Base-by-base conservation (phyloP, 345 rosid species). In the Eucalyptus leucophloia region DNA sequence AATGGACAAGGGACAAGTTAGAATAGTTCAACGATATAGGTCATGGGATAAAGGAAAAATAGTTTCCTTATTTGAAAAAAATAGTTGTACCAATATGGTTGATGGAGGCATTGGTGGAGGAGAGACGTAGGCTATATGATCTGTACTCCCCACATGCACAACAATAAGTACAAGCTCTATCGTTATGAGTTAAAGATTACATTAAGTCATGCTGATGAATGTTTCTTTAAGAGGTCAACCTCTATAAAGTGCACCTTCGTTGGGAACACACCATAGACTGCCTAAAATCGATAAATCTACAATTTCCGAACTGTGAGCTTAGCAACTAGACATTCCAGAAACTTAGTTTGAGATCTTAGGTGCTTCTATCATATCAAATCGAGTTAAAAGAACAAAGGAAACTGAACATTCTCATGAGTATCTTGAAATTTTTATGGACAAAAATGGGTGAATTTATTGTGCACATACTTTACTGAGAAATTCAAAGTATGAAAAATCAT, bases 331-430 rank as follows among this genome's bases (percentile, higher is more conserved):
- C 80, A 67, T n/a, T 67, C 23, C 42, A 1, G 7, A 32, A 67
- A 67, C 80, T 32, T 8, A 16, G 42, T 16, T 32, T 1, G 23
- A 8, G 23, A 67, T 67, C 80, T 67, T 67, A 32, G 23, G 42
- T 17, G 10, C 42, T 32, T 32, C 80, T 8, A 37, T 67, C 23
- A 32, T 67, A 32, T 67, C 80, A 67, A 67, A 32, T 32, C 40
- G 2, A 67, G 80, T 67, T 32, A n/a, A 65, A n/a, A 65, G 3
- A 18, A 65, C 3, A 2, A 67, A 32, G 80, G 23, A 32, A 67
- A 32, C 6, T 0, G 12, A 16, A 18, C 2, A 3, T 32, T 67
- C 23, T n/a, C 21, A 1, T 16, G 40, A 32, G 11, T 32, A n/a
- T n/a, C 40, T 32, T 30, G 34, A 17, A 30, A 30, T 14, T 30